Conservation (phyloP, 768 basidiomycete species). For the Tephrocybe sp. region DNA sequence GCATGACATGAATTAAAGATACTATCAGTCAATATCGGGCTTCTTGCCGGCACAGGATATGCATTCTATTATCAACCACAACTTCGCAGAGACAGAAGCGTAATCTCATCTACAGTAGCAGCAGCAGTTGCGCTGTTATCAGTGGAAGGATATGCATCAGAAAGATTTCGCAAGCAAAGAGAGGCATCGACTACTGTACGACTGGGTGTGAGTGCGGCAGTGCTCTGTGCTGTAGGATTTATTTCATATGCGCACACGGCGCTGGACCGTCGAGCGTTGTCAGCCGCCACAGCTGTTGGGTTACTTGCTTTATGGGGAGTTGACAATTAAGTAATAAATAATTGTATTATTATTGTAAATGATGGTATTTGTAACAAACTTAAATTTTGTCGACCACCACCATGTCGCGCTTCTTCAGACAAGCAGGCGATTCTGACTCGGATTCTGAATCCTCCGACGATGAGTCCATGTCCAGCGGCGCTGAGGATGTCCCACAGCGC, state of each 20-base stretch:
- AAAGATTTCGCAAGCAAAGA: conserved; percentile 49
- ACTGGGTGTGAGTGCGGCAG: conserved; percentile 53
- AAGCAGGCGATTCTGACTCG: conserved; percentile 79
- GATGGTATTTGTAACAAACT: conserved; percentile 5
- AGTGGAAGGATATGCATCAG: conserved; percentile 60
- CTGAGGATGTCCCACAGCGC: conserved; percentile 57
- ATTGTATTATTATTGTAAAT: conserved; percentile 4
- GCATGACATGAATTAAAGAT: not conserved
- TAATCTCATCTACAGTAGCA: conserved; percentile 51
- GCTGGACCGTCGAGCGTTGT: conserved; percentile 66
- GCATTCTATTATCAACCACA: conserved; percentile 60
- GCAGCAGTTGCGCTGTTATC: conserved; percentile 55
- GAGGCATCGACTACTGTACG: not conserved
- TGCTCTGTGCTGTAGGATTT: conserved; percentile 64
- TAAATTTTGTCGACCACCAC: conserved; percentile 16
- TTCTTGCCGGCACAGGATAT: conserved; percentile 60
- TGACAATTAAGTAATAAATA: conserved; percentile 54
- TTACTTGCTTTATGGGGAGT: conserved; percentile 59
- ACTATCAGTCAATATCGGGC: conserved; percentile 63
- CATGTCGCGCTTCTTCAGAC: conserved; percentile 91
- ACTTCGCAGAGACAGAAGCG: conserved; percentile 53
- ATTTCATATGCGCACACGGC: conserved; percentile 56
- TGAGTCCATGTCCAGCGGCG: conserved; percentile 75
- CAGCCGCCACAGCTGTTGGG: conserved; percentile 49
- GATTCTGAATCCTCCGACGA: conserved; percentile 73